Evolutionary conservation across 108 stramenopile species (phyloP).

Genomic region (Nitzschia inconspicua): DNA sequence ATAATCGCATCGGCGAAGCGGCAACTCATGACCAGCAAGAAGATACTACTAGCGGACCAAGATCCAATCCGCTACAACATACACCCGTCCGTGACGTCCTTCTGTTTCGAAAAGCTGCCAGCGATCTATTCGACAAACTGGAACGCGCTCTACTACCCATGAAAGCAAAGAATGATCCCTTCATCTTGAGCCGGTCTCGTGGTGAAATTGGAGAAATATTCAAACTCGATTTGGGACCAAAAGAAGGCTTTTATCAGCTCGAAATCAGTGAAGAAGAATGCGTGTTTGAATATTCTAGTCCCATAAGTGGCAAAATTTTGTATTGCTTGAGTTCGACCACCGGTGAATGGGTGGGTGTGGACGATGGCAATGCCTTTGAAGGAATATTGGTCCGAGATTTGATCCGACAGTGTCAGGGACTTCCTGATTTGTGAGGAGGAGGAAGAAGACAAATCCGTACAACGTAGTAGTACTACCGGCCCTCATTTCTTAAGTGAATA

Average conservation of each 20-base stretch:
- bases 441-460: neutral
- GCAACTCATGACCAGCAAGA: conserved; percentile 2
- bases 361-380: conserved; percentile 71
- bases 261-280: conserved; percentile 37
- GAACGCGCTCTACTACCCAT: conserved; percentile 56
- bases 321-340: conserved; percentile 57
- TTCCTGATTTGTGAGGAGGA: conserved; percentile 60
- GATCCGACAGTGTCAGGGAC: conserved; percentile 73
- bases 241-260: conserved; percentile 50
- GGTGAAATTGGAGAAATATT: conserved; percentile 45
- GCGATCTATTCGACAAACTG: conserved; percentile 51
- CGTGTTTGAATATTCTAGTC: conserved; percentile 47
- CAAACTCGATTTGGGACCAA: conserved; percentile 43
- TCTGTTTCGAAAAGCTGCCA: conserved; percentile 40
- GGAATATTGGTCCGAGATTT: conserved; percentile 81
- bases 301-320: conserved; percentile 61
- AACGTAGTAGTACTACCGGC: no score
- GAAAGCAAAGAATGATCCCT: conserved; percentile 51
- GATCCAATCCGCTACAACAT: conserved; percentile 18
- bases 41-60: neutral
- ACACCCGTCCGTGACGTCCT: conserved; percentile 17
- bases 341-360: conserved; percentile 62
- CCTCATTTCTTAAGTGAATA: no score
- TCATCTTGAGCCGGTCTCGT: conserved; percentile 37
- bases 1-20: neutral